Conservation (phyloP, 2,329 filamentous ascomycete genomes). For the Aureobasidium lini region DNA sequence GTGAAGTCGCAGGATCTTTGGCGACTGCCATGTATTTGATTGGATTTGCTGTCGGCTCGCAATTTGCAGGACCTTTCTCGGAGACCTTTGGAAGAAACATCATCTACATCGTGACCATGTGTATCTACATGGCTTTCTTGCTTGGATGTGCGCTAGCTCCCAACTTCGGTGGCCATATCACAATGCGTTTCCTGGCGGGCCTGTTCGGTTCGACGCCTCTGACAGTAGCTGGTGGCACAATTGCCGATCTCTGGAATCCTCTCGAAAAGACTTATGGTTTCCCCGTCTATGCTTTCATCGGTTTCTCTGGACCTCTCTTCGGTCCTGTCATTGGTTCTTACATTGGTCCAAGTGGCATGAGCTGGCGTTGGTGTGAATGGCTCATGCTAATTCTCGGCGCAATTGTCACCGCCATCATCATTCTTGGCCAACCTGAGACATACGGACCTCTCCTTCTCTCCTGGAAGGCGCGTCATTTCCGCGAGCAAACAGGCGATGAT, state of each 20-base stretch:
- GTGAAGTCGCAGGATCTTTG: slow-evolving; percentile 7
- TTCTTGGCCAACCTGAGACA: slow-evolving; percentile 45
- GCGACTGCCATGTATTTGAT: slow-evolving; percentile 25
- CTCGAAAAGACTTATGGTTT: slow-evolving; percentile 20
- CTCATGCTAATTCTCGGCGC: slow-evolving; percentile 29
- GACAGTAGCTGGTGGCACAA: slow-evolving; percentile 21
- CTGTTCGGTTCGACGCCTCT: slow-evolving; percentile 20
- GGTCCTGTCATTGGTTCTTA: slow-evolving; percentile 19
- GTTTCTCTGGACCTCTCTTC: slow-evolving; percentile 16
- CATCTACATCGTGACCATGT: slow-evolving; percentile 20
- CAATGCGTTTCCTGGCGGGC: slow-evolving; percentile 23
- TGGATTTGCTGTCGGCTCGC: slow-evolving; percentile 33
- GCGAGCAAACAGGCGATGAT: slow-evolving; percentile 21
- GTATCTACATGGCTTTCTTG: slow-evolving; percentile 15
- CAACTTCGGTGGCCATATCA: slow-evolving; percentile 21
- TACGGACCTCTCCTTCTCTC: slow-evolving; percentile 35
- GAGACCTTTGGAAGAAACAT: slow-evolving; percentile 31
- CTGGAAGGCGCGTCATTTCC: slow-evolving; percentile 31
- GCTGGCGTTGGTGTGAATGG: slow-evolving; percentile 36
- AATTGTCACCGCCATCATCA: slow-evolving; percentile 21
- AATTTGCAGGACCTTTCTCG: slow-evolving; percentile 33
- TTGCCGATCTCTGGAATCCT: slow-evolving; percentile 23
- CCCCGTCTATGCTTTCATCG: slow-evolving; percentile 19
- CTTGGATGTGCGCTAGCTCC: slow-evolving; percentile 15
- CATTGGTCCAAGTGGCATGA: slow-evolving; percentile 16